Evolutionary conservation across 2,329 filamentous ascomycete species (phyloP).

Genomic region (Diplodia seriata): DNA sequence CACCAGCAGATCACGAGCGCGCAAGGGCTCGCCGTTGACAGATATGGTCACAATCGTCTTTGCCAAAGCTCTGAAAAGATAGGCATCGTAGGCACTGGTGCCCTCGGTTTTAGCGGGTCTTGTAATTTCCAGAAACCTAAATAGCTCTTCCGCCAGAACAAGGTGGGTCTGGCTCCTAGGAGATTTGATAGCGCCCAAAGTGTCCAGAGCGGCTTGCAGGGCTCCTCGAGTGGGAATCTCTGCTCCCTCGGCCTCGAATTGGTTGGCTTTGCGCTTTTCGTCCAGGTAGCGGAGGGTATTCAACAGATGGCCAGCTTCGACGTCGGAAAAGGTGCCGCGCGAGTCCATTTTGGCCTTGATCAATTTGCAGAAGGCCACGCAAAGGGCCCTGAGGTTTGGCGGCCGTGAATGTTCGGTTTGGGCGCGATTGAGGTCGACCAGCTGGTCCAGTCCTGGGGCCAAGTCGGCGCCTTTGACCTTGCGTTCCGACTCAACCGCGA

Average conservation of each 20-base stretch:
- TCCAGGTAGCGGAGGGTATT: constrained; percentile 57
- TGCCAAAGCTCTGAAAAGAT: not conserved
- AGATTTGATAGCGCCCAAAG: not conserved
- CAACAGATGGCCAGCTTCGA: constrained; percentile 61
- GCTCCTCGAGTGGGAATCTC: not conserved
- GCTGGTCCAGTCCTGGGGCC: constrained; percentile 73
- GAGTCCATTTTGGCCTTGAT: not conserved
- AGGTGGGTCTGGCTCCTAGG: constrained; percentile 4
- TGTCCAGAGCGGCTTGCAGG: not conserved
- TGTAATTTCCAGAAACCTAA: not conserved
- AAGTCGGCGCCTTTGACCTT: constrained; percentile 66
- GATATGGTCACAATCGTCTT: not conserved
- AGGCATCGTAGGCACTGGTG: not conserved
- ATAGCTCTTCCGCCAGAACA: constrained; percentile 6
- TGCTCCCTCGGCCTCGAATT: not conserved
- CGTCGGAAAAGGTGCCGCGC: constrained; percentile 18
- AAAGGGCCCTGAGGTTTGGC: constrained; percentile 68
- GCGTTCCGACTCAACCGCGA: constrained; percentile 67
- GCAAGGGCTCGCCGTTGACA: constrained; percentile 1
- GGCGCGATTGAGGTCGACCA: constrained; percentile 72
- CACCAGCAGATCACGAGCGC: constrained; percentile 12
- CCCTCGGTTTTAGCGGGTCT: not conserved
- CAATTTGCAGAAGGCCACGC: constrained; percentile 56
- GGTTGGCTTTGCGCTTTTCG: not conserved
- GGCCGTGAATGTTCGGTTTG: constrained; percentile 68